These are phyloP conservation scores for Annona squamosa DNA, from an alignment of 164 flowering plant species.

Conservation along the genomic window DNA sequence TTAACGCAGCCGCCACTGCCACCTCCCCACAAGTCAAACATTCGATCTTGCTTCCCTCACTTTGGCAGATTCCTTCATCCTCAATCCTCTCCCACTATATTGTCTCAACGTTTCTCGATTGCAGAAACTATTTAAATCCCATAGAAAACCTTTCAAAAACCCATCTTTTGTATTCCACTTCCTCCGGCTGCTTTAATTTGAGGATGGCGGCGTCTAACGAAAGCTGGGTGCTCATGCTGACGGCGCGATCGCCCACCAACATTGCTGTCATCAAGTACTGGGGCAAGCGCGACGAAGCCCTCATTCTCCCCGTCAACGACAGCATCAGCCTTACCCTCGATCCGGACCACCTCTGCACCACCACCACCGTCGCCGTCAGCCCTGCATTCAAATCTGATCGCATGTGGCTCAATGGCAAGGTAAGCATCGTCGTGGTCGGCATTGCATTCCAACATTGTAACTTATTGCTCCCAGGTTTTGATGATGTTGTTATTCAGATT, in stretches of 20 bases:
- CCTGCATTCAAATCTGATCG: slow-evolving; percentile 69
- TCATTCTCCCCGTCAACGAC: slow-evolving; percentile 84
- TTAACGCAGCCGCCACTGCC: too few relatives aligned
- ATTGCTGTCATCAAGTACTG: slow-evolving; percentile 97
- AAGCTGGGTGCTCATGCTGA: slow-evolving; percentile 64
- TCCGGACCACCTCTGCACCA: slow-evolving; percentile 88
- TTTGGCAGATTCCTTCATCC: too few relatives aligned
- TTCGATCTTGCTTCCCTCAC: too few relatives aligned
- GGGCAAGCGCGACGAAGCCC: slow-evolving; percentile 91
- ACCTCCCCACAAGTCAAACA: too few relatives aligned
- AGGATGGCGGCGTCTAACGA: background rate
- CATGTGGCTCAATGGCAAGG: slow-evolving; percentile 99
- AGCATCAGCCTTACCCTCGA: slow-evolving; percentile 95
- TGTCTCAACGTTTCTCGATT: too few relatives aligned
- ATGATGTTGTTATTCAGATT: too few relatives aligned
- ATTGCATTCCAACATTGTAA: too few relatives aligned
- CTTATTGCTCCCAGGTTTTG: too few relatives aligned
- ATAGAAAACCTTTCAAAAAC: background rate
- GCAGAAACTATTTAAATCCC: too few relatives aligned
- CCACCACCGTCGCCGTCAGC: slow-evolving; percentile 91
- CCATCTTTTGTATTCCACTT: background rate
- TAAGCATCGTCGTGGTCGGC: slow-evolving; percentile 10
- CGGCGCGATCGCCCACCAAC: slow-evolving; percentile 91
- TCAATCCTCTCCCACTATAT: too few relatives aligned
- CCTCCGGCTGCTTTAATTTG: background rate